Percentiles rank a stretch among this genome's conserved stretches.
Evolutionary conservation across 257 asterid species (phyloP).

Genomic region (Leonotis leonurus): DNA sequence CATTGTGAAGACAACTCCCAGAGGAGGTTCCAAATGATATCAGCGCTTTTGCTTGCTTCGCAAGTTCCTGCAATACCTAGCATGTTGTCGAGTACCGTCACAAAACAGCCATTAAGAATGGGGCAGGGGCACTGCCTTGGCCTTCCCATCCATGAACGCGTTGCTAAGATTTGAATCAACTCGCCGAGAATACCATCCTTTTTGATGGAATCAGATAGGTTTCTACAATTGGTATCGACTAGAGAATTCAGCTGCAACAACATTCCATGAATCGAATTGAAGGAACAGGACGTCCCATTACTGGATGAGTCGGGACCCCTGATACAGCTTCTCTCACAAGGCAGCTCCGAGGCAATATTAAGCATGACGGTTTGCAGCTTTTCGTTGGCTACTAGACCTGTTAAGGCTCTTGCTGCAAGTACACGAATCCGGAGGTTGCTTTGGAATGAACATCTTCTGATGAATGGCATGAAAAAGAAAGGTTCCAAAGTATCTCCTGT

Average conservation of each 20-base stretch:
- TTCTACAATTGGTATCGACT: constrained; percentile 68
- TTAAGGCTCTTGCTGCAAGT: constrained; percentile 84
- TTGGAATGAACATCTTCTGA: constrained; percentile 83
- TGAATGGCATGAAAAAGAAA: constrained; percentile 73
- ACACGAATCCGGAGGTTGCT: constrained; percentile 71
- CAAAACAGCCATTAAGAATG: constrained; percentile 50
- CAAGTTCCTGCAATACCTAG: constrained; percentile 68
- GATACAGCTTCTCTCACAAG: constrained; percentile 21
- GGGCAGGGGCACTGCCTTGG: constrained; percentile 68
- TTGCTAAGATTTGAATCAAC: constrained; percentile 44
- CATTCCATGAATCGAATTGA: constrained; percentile 80
- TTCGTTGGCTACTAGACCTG: constrained; percentile 75
- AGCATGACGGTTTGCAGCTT: constrained; percentile 57
- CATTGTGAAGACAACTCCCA: constrained; percentile 70
- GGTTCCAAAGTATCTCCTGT: constrained; percentile 80
- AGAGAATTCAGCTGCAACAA: constrained; percentile 76
- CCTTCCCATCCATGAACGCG: constrained; percentile 72
- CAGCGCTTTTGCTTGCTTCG: constrained; percentile 35
- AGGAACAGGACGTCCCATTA: constrained; percentile 29
- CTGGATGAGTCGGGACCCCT: constrained; percentile 19
- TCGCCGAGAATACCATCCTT: constrained; percentile 50
- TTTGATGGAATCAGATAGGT: constrained; percentile 57
- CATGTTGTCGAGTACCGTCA: constrained; percentile 70
- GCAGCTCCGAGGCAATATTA: constrained; percentile 71
- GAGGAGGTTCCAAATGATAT: constrained; percentile 58